Base-by-base conservation (phyloP, 73 alveolate species). In the Durusdinium trenchii region DNA sequence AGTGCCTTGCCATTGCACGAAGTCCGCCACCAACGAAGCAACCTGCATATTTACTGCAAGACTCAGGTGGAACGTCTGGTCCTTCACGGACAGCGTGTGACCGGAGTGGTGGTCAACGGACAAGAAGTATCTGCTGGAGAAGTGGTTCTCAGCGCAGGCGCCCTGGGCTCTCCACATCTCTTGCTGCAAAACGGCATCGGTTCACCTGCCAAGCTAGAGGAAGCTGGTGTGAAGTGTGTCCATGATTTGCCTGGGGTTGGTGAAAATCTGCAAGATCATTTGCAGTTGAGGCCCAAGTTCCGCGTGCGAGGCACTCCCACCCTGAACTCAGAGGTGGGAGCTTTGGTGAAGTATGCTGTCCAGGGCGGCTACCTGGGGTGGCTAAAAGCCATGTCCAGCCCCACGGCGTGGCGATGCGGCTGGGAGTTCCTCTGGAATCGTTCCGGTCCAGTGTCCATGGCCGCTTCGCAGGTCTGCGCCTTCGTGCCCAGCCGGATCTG, bases 211-310 rank as follows among this genome's bases (percentile, higher is more conserved):
- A 18, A 28, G 18, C 82, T 95, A 50, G 62, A 16, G 36, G 90
- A 28, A 14, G 91, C 47, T 18, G 93, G 81, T 3, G 62, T 95
- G 62, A 18, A 36, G 42, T 60, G 89, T 20, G 43, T 36, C 20
- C 91, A 62, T 32, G 81, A 54, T n/a, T 35, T 83, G 85, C 99
- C 98, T 3, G 98, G 98, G 30, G 99, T 95, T 50, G 99, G 99
- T 12, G 89, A 84, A 48, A 82, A 95, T 61, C 82, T 95, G 69
- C 95, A 95, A 61, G 99, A 95, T 48, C 99, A 95, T 35, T n/a
- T 82, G 71, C 89, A 89, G 46, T n/a, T 89, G 96, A 89, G 96
- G 96, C 96, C 96, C 67, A 89, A 89, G 96, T 89, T 89, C 60
- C 96, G 96, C 50, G 96, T 89, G 54, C 60, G n/a, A 36, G 85